These are phyloP conservation scores for Salix suchowensis DNA, from an alignment of 345 rosid species.

Conservation along the genomic window DNA sequence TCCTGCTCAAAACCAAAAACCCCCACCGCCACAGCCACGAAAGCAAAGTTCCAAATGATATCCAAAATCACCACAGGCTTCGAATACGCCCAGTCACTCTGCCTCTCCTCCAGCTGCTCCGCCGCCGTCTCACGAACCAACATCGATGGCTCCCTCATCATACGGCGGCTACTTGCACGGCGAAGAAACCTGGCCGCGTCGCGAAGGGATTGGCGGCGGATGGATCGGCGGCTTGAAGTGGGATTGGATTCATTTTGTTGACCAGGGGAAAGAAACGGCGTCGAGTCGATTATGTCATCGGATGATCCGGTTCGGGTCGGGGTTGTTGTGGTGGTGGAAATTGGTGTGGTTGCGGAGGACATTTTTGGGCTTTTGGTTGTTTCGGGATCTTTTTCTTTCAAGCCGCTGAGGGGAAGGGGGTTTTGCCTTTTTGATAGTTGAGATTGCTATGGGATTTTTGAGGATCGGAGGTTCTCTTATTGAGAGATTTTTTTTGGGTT, in stretches of 20 bases:
- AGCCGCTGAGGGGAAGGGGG: neutral
- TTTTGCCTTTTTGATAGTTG: too few relatives aligned
- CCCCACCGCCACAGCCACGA: constrained; percentile 61
- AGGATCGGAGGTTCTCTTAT: neutral
- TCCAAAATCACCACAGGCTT: constrained; percentile 87
- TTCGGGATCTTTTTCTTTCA: neutral
- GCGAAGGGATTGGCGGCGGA: constrained; percentile 65
- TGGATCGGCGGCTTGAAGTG: constrained; percentile 35
- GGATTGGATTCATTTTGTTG: constrained; percentile 6
- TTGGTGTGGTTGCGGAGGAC: constrained; percentile 4
- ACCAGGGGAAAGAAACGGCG: constrained; percentile 52
- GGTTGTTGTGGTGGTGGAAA: constrained; percentile 17
- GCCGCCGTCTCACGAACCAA: constrained; percentile 89
- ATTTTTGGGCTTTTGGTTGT: neutral
- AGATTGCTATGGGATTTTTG: neutral
- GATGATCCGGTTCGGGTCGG: constrained; percentile 37
- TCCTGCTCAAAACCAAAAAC: constrained; percentile 55
- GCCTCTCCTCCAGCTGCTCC: constrained; percentile 95
- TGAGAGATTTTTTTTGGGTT: too few relatives aligned
- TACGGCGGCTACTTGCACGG: constrained; percentile 80
- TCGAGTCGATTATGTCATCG: constrained; percentile 58
- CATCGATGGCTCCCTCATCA: constrained; percentile 95
- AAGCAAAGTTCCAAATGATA: constrained; percentile 77
- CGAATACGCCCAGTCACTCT: constrained; percentile 98
- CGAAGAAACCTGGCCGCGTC: constrained; percentile 80